Evolutionary conservation across 192 early-diverging fungal species (phyloP), one percentile per base, ranked within the genome.

Genomic region (Lunasporangiospora selenospora): DNA sequence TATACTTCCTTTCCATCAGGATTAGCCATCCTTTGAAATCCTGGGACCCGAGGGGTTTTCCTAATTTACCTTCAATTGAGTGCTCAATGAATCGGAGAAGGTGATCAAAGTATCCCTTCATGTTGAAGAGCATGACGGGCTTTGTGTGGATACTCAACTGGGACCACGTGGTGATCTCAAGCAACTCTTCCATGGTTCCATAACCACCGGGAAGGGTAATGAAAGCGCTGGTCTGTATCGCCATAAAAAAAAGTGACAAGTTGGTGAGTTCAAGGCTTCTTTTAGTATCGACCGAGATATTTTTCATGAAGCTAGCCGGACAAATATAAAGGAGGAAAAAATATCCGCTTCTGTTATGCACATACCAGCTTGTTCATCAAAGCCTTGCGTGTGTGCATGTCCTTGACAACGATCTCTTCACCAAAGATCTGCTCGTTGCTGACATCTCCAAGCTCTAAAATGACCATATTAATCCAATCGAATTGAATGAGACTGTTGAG

Each of bases 111-210:
- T 85, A 97, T 16, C 88, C 90, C 33, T 85, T 82, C 39, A 83
- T 88, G 70, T 95, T 92, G 30, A 97, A 69, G 16, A 92, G 62
- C 41, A 90, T 77, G 29, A 97, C 82, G 11, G 93, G 95, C 67
- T 95, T 95, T 44, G 66, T 45, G 69, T 94, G 92, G 52, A 95
- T 93, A 33, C 80, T 83, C 30, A 95, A 75, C 57, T 92, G 86
- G 26, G 85, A 85, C 90, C 92, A 92, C 4, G 92, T 93, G 27
- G 84, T 84, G 21, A 89, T 81, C 77, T 96, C 94, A 4, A 95
- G 69, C 43, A 95, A 75, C 67, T 97, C 95, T 63, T 97, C 93
- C 67, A 95, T 79, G 0, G 95, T 97, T 19, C 92, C 92, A 59
- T 81, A 89, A 5, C 95, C 95, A 19, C 95, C 95, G 1, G 95